Conservation (phyloP, 306 rosid genomes). For the Glycine soja region DNA sequence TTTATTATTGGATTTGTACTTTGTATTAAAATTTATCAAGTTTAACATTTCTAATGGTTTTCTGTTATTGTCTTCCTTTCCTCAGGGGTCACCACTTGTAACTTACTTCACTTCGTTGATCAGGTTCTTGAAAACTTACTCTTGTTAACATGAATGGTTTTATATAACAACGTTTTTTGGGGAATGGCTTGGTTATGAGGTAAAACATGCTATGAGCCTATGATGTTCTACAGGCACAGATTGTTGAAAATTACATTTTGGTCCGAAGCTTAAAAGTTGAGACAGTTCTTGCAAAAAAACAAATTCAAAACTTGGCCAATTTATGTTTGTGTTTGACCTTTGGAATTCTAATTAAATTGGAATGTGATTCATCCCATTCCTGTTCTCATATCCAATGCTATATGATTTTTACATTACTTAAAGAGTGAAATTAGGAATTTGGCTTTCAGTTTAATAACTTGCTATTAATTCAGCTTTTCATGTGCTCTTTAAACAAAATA, state of each 20-base stretch:
- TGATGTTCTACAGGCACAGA: not conserved
- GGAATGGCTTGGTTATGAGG: not conserved
- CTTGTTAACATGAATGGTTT: not conserved
- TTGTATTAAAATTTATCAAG: not conserved
- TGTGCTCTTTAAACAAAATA: not conserved
- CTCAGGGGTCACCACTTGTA: slow-evolving; percentile 12
- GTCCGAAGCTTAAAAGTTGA: no score
- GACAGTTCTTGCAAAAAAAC: no score
- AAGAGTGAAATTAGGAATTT: not conserved
- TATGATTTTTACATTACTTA: not conserved
- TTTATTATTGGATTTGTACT: not conserved
- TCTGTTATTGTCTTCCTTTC: not conserved
- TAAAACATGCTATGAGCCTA: not conserved
- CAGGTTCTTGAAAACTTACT: not conserved
- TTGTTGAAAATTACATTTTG: no score
- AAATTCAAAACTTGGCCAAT: no score
- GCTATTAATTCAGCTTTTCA: not conserved
- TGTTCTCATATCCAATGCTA: not conserved
- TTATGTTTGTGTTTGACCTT: no score
- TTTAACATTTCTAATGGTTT: not conserved
- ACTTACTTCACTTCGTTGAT: slow-evolving; percentile 2
- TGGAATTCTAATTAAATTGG: not conserved
- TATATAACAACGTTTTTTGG: not conserved
- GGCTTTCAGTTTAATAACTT: not conserved
- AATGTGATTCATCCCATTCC: not conserved